Evolutionary conservation across 1,284 basidiomycete species (phyloP), one percentile per base, ranked within the genome.

Genomic region (Vanrija sp.): DNA sequence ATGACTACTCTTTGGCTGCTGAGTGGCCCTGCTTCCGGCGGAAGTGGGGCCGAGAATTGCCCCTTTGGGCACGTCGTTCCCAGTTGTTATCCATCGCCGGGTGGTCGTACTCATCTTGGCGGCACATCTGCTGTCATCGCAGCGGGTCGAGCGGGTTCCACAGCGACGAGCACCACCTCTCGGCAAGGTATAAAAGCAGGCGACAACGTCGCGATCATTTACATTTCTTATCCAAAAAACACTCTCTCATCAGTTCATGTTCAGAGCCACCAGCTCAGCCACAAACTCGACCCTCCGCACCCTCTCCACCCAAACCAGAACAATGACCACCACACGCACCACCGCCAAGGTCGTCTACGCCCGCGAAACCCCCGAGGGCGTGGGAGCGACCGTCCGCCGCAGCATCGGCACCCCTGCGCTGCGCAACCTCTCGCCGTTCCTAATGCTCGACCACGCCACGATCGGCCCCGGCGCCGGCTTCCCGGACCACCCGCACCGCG

Each of bases 321-420:
- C 51, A 16, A 51, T 42, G 22, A 53, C 58, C 25, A 55, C 53
- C 43, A 22, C 51, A 2, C 46, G 58, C 35, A 49, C 79, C 27
- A 90, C 92, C 14, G 73, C 83, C 54, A 87, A 91, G 73, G 83
- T 83, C 57, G 86, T 95, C 9, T 78, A 68, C 49, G 85, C 91
- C 0, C 76, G 85, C 16, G 91, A 96, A 73, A 87, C 85, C 3
- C 77, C 85, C 16, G 95, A 98, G 81, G 92, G 93, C n/a, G 87
- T 79, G 4, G 92, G 91, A 10, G 92, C 88, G 6, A 78, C 81
- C 43, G 94, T 98, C n/a, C 82, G 92, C 55, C 82, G 95, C 43
- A 89, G 87, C 24, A 96, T 98, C 62, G 94, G 94, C 12, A 83
- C 84, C 1, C 78, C 78, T 69, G 78, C 75, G 43, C 79, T 98